phyloP scores from a whole-genome alignment of 495 filamentous ascomycete species.

The Rhizodiscina lignyota region DNA sequence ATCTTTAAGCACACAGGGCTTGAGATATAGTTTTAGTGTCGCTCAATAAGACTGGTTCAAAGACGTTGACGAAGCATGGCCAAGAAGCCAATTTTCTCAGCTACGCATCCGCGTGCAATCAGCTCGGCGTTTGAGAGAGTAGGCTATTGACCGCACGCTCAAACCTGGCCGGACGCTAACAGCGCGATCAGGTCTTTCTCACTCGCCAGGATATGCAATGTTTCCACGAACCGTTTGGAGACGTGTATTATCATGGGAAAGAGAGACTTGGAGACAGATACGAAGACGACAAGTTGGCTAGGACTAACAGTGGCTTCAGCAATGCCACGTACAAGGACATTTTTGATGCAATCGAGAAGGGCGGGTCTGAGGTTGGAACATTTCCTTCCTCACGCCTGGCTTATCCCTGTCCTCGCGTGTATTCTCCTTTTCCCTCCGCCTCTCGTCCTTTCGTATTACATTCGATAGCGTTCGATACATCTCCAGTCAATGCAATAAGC shows the following conservation, averaged over 20 bases:
- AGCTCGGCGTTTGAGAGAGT: constrained; percentile 94
- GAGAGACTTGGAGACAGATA: constrained; percentile 69
- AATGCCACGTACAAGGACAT: constrained; percentile 61
- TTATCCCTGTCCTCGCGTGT: constrained; percentile 5
- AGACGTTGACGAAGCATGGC: constrained; percentile 53
- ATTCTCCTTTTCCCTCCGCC: background rate
- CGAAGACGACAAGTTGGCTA: constrained; percentile 49
- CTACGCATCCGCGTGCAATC: constrained; percentile 83
- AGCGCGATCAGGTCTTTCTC: constrained; percentile 99
- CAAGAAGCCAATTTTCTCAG: constrained; percentile 72
- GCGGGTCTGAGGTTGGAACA: constrained; percentile 47
- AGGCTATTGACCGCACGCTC: constrained; percentile 11
- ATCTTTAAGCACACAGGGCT: too few species aligned
- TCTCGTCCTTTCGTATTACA: background rate
- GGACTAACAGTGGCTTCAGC: constrained; percentile 58
- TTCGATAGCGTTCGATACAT: background rate
- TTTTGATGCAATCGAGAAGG: constrained; percentile 49
- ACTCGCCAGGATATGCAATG: constrained; percentile 69
- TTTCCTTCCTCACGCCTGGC: constrained; percentile 5
- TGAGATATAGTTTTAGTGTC: too few species aligned
- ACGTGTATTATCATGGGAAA: constrained; percentile 89
- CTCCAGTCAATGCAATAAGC: background rate
- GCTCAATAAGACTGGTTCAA: too few species aligned
- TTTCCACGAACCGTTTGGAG: constrained; percentile 89
- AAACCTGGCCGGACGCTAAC: too few species aligned